Percentiles rank a stretch among this genome's conserved stretches.
These are phyloP conservation scores for Nothopassalora personata DNA, from an alignment of 2,329 filamentous ascomycete genomes.

Conservation along the genomic window DNA sequence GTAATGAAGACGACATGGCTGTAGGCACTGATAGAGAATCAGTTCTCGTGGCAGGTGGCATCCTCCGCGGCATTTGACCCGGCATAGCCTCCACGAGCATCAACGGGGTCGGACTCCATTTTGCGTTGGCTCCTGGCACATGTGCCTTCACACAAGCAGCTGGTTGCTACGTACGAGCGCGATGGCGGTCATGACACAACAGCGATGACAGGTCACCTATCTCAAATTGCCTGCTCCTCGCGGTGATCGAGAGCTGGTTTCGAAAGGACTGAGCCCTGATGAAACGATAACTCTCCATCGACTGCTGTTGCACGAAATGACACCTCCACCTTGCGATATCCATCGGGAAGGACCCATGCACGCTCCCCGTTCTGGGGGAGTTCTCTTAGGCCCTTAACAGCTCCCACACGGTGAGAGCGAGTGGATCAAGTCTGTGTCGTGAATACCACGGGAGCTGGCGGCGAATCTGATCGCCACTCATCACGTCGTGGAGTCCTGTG, in stretches of 20 bases:
- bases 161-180: background rate
- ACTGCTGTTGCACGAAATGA: background rate
- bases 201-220: background rate
- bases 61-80: background rate
- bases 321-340: background rate
- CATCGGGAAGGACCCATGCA: background rate
- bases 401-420: background rate
- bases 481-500: too few relatives aligned
- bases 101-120: background rate
- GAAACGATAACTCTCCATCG: background rate
- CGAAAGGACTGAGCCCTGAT: background rate
- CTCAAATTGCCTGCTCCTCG: background rate
- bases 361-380: background rate
- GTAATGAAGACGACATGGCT: background rate
- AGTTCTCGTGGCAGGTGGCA: background rate
- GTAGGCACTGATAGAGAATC: background rate
- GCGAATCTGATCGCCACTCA: background rate
- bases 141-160: background rate
- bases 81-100: background rate
- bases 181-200: background rate
- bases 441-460: background rate
- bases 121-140: background rate
- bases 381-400: background rate
- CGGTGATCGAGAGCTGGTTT: background rate
- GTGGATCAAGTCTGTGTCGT: background rate